These are phyloP conservation scores for Talaromyces marneffei DNA, from an alignment of 2,329 filamentous ascomycete species.

Conservation along the genomic window DNA sequence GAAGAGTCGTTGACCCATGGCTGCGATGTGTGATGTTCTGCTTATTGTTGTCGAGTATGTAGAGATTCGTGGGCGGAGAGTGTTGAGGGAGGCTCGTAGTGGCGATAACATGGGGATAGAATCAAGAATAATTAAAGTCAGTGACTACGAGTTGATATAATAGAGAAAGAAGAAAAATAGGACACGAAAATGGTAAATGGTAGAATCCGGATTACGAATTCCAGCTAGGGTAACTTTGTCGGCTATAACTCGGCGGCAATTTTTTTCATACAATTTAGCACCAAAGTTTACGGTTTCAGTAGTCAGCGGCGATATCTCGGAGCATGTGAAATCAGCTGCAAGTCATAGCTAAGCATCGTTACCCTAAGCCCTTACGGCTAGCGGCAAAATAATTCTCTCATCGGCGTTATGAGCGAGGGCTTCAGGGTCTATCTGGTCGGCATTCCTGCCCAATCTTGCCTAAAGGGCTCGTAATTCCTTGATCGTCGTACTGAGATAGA, in stretches of 20 bases:
- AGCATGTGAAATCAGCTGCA: not conserved
- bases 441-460: not conserved
- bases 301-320: not conserved
- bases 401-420: not conserved
- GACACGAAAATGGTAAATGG: not conserved
- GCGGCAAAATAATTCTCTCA: not conserved
- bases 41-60: not conserved
- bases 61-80: not conserved
- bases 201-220: not conserved
- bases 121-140: not conserved
- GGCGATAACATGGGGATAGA: not conserved
- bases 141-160: not conserved
- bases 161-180: not conserved
- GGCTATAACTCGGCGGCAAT: not conserved
- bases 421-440: not conserved
- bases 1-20: slow-evolving; percentile 9
- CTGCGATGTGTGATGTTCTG: not conserved
- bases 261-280: not conserved
- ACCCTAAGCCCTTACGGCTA: not conserved
- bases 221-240: not conserved
- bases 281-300: not conserved
- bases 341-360: not conserved
- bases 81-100: not conserved
- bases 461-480: not conserved
- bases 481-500: not conserved